These are phyloP conservation scores for Amorphotheca resinae DNA, from an alignment of 495 filamentous ascomycete genomes.

Conservation along the genomic window DNA sequence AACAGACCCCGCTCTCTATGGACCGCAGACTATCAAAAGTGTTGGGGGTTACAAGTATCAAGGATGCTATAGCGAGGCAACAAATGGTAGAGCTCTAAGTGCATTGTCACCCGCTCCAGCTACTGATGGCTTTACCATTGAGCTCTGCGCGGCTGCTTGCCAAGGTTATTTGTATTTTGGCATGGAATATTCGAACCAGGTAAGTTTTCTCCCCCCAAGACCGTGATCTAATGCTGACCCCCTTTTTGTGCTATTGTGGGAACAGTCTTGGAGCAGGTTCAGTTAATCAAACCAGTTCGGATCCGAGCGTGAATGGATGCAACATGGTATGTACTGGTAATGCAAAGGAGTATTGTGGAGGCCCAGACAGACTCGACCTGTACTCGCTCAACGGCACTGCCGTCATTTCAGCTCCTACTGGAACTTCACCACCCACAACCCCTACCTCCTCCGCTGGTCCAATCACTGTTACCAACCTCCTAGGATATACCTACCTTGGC, in stretches of 20 bases:
- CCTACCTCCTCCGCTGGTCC: conserved; percentile 1
- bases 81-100: conserved; percentile 8
- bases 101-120: neutral
- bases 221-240: neutral
- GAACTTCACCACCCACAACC: neutral
- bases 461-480: conserved; percentile 3
- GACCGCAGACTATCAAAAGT: conserved; percentile 3
- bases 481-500: conserved; percentile 9
- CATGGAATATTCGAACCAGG: conserved; percentile 23
- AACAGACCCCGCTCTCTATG: conserved; percentile 2
- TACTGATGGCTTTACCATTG: conserved; percentile 22
- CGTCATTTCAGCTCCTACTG: neutral
- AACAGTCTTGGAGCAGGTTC: conserved; percentile 16
- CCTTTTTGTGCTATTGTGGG: conserved; percentile 14
- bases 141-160: conserved; percentile 26
- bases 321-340: conserved; percentile 23
- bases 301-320: conserved; percentile 16
- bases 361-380: conserved; percentile 9
- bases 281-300: conserved; percentile 11
- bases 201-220: neutral
- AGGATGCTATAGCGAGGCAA: conserved; percentile 34
- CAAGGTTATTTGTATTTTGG: conserved; percentile 22
- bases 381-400: conserved; percentile 1
- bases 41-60: conserved; percentile 31
- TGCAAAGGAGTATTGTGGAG: conserved; percentile 21